Evolutionary conservation across 495 filamentous ascomycete genomes (phyloP).

Genomic region (Penicillium verhagenii): DNA sequence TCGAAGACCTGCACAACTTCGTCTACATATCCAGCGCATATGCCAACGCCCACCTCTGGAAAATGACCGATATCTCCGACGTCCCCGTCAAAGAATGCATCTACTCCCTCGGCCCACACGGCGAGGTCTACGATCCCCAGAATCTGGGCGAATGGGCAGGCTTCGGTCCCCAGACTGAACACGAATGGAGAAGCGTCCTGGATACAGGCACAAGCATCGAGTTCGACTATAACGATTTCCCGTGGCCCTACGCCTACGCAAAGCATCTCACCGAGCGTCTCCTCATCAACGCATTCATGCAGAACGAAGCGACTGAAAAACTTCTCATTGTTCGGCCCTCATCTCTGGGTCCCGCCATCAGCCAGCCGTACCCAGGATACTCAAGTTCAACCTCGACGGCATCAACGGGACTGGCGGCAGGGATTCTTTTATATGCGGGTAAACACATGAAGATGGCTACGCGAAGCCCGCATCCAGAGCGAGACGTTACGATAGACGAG

Average conservation of each 20-base stretch:
- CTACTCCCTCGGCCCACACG: not conserved
- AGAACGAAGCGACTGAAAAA: not conserved
- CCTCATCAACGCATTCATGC: conserved; percentile 4
- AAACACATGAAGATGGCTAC: not conserved
- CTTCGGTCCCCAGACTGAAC: not conserved
- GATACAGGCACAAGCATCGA: not conserved
- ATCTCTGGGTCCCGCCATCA: conserved; percentile 13
- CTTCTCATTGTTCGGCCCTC: conserved; percentile 23
- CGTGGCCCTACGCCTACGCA: conserved; percentile 22
- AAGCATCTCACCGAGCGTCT: conserved; percentile 24
- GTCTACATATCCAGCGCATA: conserved; percentile 5
- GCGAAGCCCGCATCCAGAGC: not conserved
- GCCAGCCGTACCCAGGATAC: conserved; percentile 15
- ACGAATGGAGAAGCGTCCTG: conserved; percentile 7
- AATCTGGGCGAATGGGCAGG: not conserved
- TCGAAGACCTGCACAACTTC: not conserved
- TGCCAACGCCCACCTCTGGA: conserved; percentile 5
- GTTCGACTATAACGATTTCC: conserved; percentile 15
- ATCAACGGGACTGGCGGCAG: not conserved
- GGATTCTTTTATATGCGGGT: not conserved
- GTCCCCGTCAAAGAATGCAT: conserved; percentile 3
- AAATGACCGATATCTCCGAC: not conserved
- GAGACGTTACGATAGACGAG: conserved; percentile 8
- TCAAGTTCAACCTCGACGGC: conserved; percentile 5
- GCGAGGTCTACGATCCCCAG: not conserved